Evolutionary conservation across 495 filamentous ascomycete species (phyloP).

Genomic region (Podospora pseudocomata): DNA sequence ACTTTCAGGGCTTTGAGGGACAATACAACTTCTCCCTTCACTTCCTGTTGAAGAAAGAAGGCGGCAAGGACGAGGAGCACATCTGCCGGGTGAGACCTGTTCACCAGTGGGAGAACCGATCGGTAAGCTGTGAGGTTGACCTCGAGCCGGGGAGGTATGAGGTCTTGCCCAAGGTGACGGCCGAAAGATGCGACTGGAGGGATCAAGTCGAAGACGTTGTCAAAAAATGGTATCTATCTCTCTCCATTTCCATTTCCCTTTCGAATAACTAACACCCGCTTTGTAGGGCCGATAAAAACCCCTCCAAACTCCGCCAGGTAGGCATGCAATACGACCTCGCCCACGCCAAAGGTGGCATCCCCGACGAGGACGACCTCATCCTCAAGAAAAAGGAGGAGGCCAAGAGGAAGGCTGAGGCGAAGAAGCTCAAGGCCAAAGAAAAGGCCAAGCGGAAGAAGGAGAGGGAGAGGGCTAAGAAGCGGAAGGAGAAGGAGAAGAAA

Average conservation of each 20-base stretch:
- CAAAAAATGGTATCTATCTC: conserved; percentile 39
- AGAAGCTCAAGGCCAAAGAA: conserved; percentile 33
- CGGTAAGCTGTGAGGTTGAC: conserved; percentile 75
- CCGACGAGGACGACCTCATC: conserved; percentile 55
- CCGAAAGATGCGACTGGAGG: conserved; percentile 49
- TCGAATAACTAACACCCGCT: no score
- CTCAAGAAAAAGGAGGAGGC: conserved; percentile 40
- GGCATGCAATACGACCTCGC: conserved; percentile 82
- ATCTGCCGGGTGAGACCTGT: conserved; percentile 67
- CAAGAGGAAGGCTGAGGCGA: conserved; percentile 36
- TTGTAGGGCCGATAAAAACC: conserved; percentile 48
- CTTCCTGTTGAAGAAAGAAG: conserved; percentile 77
- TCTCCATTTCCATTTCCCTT: background rate
- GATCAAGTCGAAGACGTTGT: conserved; percentile 66
- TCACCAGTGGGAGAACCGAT: conserved; percentile 65
- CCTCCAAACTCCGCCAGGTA: conserved; percentile 79
- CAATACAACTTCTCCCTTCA: conserved; percentile 74
- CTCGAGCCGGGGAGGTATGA: conserved; percentile 79
- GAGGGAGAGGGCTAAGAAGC: conserved; percentile 26
- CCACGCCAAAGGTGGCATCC: conserved; percentile 69
- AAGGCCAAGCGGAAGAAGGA: conserved; percentile 23
- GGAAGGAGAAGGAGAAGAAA: conserved; percentile 25
- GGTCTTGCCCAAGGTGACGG: conserved; percentile 75
- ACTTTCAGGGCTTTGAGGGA: conserved; percentile 77
- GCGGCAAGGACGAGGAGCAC: conserved; percentile 64